Base-by-base conservation (phyloP, 2,329 filamentous ascomycete genomes). In the Fusarium tuaranense region DNA sequence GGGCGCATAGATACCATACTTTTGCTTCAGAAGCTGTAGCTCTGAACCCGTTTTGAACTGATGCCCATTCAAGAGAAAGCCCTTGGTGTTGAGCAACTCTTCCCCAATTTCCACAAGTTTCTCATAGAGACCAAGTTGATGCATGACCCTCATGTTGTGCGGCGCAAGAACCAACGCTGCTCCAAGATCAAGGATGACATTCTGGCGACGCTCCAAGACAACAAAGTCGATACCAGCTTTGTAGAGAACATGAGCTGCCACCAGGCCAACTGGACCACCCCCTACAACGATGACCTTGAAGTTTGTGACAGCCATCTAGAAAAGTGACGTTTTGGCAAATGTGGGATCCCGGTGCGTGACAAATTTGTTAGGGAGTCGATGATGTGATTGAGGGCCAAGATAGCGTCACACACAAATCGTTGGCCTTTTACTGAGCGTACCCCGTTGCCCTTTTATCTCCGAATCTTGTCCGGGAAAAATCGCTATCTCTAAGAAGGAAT, bases 181-280 rank as follows among this genome's bases (percentile, higher is more conserved):
- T 3, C 80, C 80, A 7, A 68, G 60, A 46, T 78, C 72, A 14
- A 70, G 66, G 20, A 73, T 61, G 3, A 78, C 68, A 5, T 73
- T 46, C 5, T 76, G 48, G 14, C 75, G 69, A 4, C 74, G 68
- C 72, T 82, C 81, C 9, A 82, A 68, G 9, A 82, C 55, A 30
- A 82, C 69, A 60, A 75, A 78, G 62, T 80, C 80, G 48, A 81
- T 79, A 7, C 79, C 81, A 5, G 81, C 82, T 2, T 70, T 74
- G 39, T 63, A n/a, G 6, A 83, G 76, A 25, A 77, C 73, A 57
- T 82, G 79, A 2, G 80, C 81, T 4, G 80, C 74, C 7, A 73
- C 73, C 7, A 82, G 57, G 3, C 81, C 81, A 8, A 71, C 71
- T 7, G 80, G 78, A 18, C 81, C 81, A 14, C 77, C 78, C 48